These are phyloP conservation scores for Pochonia chlamydosporia DNA, from an alignment of 2,329 filamentous ascomycete genomes.

Conservation along the genomic window DNA sequence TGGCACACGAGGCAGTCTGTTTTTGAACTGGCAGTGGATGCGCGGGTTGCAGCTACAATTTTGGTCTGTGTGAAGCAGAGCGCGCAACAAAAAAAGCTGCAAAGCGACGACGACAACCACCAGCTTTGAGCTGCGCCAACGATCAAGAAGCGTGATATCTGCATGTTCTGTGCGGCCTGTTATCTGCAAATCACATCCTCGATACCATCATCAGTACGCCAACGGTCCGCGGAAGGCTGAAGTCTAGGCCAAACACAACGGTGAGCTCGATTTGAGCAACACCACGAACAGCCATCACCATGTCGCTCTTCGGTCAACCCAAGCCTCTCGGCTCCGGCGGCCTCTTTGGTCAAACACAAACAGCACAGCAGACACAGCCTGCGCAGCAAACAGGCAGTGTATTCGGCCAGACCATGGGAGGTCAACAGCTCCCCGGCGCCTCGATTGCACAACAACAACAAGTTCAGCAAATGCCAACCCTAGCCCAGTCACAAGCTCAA, in stretches of 20 bases:
- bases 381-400: conserved; percentile 18
- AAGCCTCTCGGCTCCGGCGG: conserved; percentile 26
- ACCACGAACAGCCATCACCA: conserved; percentile 10
- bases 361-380: conserved; percentile 24
- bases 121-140: neutral
- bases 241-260: conserved; percentile 1
- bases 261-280: conserved; percentile 8
- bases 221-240: neutral
- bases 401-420: conserved; percentile 24
- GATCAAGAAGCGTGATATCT: neutral
- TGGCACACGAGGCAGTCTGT: conserved; percentile 13
- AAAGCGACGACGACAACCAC: neutral
- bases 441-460: conserved; percentile 26
- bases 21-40: conserved; percentile 15
- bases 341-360: conserved; percentile 33
- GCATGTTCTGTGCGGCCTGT: neutral
- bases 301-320: conserved; percentile 36
- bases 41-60: conserved; percentile 3
- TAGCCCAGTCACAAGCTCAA: conserved; percentile 40
- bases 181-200: neutral
- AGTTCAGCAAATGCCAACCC: conserved; percentile 34
- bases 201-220: neutral
- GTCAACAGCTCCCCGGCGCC: conserved; percentile 33
- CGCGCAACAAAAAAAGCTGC: conserved; percentile 7
- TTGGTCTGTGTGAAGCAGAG: conserved; percentile 1